Evolutionary conservation across 2,329 filamentous ascomycete species (phyloP), one percentile per base, ranked within the genome.

Genomic region (Fusarium staphyleae): DNA sequence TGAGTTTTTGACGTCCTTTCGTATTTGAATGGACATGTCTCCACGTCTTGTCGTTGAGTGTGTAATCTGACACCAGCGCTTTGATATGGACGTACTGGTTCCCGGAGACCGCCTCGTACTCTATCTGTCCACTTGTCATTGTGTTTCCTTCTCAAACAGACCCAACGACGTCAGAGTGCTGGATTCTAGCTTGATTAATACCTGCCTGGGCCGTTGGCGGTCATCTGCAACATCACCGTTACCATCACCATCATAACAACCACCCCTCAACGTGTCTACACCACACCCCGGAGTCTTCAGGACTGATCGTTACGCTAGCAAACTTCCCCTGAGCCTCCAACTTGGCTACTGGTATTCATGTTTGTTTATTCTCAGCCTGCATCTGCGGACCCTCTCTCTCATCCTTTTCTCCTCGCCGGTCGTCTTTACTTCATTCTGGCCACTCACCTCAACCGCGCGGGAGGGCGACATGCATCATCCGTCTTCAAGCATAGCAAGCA

Each of bases 401-500:
- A 11, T 34, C 40, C 6, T 26, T 19, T 22, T 40, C 28, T 34
- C 22, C 24, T 22, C 22, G 19, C 44, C 36, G 45, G 24, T 26
- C 28, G 5, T 26, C 3, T 24, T 24, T 8, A 15, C 12, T 4
- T 22, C n/a, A 22, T 26, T 5, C 22, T 10, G 12, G 6, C 19
- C 34, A 37, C 35, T 24, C 35, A n/a, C 19, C 10, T 16, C 35
- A n/a, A 6, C 19, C 19, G 19, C 5, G 19, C 35, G 19, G 16
- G 16, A 37, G 35, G 15, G 18, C 14, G 15, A 11, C 16, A 32
- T 33, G 14, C 24, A 32, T 22, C 26, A 50, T 10, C 19, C 26
- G 24, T 19, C 26, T 35, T 46, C 33, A 16, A 24, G 22, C 22
- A 3, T 6, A 28, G 24, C 42, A 61, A 59, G 46, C 48, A 51